These are phyloP conservation scores for Arachis stenosperma DNA, from an alignment of 306 rosid genomes.

Conservation along the genomic window DNA sequence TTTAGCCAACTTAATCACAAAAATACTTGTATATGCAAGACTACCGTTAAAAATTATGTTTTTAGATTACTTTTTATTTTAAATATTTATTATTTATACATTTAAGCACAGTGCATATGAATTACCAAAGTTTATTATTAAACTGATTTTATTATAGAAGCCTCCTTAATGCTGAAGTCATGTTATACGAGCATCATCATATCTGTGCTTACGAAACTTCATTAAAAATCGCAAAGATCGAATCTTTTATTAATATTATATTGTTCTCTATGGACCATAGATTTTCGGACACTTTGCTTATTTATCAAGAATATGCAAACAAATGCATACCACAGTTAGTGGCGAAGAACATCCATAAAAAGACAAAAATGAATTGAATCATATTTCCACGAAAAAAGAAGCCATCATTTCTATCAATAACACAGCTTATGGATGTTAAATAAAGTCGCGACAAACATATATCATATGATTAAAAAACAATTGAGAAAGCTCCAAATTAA, in stretches of 20 bases:
- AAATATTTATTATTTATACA: too few species aligned
- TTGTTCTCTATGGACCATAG: background rate
- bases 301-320: background rate
- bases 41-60: too few species aligned
- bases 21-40: too few species aligned
- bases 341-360: background rate
- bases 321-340: constrained; percentile 15
- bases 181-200: background rate
- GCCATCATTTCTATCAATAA: constrained; percentile 28
- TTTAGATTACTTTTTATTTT: too few species aligned
- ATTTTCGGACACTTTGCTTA: background rate
- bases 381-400: constrained; percentile 18
- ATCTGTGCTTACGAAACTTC: background rate
- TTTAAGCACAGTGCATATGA: too few species aligned
- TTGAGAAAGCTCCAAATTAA: constrained; percentile 19
- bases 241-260: background rate
- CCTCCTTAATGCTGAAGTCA: too few species aligned
- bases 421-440: constrained; percentile 25
- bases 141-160: too few species aligned
- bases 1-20: too few species aligned
- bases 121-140: too few species aligned
- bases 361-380: constrained; percentile 26
- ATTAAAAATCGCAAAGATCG: background rate
- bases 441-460: constrained; percentile 42
- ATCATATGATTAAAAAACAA: constrained; percentile 32